These are phyloP conservation scores for Raphidocelis subcapitata DNA, from an alignment of 139 green algal genomes.

Conservation along the genomic window DNA sequence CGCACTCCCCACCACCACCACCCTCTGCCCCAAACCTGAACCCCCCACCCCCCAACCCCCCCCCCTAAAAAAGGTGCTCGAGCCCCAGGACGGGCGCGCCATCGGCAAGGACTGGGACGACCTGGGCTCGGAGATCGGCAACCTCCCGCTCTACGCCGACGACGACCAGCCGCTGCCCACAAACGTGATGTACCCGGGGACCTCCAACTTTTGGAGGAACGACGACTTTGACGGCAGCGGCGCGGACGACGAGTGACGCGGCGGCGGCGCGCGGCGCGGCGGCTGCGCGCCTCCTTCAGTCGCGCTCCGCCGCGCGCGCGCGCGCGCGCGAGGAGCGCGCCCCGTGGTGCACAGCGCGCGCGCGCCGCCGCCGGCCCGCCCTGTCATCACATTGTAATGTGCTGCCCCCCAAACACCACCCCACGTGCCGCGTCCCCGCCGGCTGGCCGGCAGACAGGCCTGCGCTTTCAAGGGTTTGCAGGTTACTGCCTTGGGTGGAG, in stretches of 20 bases:
- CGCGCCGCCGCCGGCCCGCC: too few species aligned
- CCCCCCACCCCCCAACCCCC: background rate
- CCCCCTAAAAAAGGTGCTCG: slow-evolving; percentile 41
- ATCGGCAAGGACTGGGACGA: slow-evolving; percentile 60
- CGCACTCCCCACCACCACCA: background rate
- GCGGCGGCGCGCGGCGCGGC: too few species aligned
- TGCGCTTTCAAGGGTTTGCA: too few species aligned
- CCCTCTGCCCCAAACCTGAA: background rate
- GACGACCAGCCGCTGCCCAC: slow-evolving; percentile 60
- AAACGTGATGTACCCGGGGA: slow-evolving; percentile 57
- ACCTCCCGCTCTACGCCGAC: slow-evolving; percentile 48
- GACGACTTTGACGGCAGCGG: slow-evolving; percentile 5
- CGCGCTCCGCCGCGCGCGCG: too few species aligned
- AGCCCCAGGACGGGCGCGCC: slow-evolving; percentile 50
- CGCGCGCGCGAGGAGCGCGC: too few species aligned
- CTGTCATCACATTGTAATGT: too few species aligned
- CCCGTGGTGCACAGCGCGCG: too few species aligned
- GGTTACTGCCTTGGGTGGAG: too few species aligned
- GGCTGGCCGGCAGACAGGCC: too few species aligned
- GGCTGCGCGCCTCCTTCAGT: too few species aligned
- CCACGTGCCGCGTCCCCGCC: too few species aligned
- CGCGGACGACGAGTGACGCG: background rate
- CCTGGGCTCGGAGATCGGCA: slow-evolving; percentile 45
- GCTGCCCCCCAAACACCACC: too few species aligned
- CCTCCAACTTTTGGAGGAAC: slow-evolving; percentile 26